phyloP scores from a whole-genome alignment of 257 asterid species.

The Paulownia fortunei region DNA sequence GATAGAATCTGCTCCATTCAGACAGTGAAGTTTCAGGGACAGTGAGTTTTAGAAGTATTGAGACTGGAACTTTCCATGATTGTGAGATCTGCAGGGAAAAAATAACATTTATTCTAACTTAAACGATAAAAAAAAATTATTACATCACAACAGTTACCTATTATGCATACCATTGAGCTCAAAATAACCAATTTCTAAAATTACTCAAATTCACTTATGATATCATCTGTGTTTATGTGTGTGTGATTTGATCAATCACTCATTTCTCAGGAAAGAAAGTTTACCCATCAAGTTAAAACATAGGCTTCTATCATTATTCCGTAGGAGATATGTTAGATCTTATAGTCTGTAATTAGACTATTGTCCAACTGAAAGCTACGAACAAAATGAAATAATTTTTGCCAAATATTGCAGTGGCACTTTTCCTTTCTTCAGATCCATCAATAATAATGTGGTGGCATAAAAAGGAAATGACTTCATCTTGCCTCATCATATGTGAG shows the following conservation, averaged over 20 bases:
- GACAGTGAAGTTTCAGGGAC: slow-evolving; percentile 79
- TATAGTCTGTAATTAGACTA: neutral
- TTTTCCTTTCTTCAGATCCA: neutral
- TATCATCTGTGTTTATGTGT: neutral
- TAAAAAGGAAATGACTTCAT: neutral
- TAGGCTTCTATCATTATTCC: neutral
- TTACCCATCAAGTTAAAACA: neutral
- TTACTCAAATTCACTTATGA: slow-evolving; percentile 20
- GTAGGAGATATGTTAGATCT: neutral
- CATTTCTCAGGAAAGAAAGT: neutral
- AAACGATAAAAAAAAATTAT: slow-evolving; percentile 1
- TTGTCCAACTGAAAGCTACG: neutral
- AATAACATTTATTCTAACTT: slow-evolving; percentile 27
- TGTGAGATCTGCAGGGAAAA: slow-evolving; percentile 59
- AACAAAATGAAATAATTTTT: neutral
- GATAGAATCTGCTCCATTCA: slow-evolving; percentile 88
- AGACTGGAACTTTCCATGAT: slow-evolving; percentile 85
- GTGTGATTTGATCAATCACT: neutral
- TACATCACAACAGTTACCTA: neutral
- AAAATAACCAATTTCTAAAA: too few relatives aligned
- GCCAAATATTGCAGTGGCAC: neutral
- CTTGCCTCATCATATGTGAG: neutral
- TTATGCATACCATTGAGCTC: neutral
- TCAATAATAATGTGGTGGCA: neutral
- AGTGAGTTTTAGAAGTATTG: slow-evolving; percentile 77